Evolutionary conservation across 768 basidiomycete genomes (phyloP).

Genomic region (Russula ochroleuca): DNA sequence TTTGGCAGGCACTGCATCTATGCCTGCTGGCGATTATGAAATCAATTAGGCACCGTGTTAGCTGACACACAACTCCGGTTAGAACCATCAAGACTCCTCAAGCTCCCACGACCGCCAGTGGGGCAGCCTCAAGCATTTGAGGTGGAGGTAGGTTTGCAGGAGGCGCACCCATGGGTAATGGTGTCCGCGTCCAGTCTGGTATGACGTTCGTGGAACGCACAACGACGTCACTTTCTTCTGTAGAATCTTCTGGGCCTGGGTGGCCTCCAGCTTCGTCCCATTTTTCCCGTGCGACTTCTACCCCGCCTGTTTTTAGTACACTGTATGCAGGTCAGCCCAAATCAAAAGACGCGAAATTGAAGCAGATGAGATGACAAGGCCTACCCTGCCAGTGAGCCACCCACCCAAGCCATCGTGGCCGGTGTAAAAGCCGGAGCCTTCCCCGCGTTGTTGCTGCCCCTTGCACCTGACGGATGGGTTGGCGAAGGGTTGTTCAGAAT

Average conservation of each 20-base stretch:
- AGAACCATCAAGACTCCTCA: conserved; percentile 27
- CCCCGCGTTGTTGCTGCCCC: conserved; percentile 62
- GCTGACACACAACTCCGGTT: neutral
- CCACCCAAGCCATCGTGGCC: conserved; percentile 83
- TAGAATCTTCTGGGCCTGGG: conserved; percentile 36
- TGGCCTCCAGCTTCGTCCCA: conserved; percentile 70
- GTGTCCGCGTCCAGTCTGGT: conserved; percentile 78
- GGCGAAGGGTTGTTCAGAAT: conserved; percentile 84
- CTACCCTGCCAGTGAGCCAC: conserved; percentile 88
- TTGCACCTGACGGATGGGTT: conserved; percentile 42
- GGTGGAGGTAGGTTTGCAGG: conserved; percentile 37
- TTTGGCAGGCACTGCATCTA: conserved; percentile 4
- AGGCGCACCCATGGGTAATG: conserved; percentile 62
- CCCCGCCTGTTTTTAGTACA: conserved; percentile 80
- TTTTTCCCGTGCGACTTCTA: conserved; percentile 74
- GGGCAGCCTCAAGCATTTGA: conserved; percentile 25
- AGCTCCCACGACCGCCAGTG: conserved; percentile 37
- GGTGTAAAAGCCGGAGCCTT: conserved; percentile 87
- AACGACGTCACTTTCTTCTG: conserved; percentile 34
- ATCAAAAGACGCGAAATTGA: neutral
- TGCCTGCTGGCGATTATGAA: neutral
- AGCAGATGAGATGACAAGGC: conserved; percentile 31
- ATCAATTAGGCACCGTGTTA: conserved; percentile 2
- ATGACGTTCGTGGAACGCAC: conserved; percentile 42
- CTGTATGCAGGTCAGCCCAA: conserved; percentile 37